Conservation (phyloP, 805 yeast species). For the Lipomyces sp. region DNA sequence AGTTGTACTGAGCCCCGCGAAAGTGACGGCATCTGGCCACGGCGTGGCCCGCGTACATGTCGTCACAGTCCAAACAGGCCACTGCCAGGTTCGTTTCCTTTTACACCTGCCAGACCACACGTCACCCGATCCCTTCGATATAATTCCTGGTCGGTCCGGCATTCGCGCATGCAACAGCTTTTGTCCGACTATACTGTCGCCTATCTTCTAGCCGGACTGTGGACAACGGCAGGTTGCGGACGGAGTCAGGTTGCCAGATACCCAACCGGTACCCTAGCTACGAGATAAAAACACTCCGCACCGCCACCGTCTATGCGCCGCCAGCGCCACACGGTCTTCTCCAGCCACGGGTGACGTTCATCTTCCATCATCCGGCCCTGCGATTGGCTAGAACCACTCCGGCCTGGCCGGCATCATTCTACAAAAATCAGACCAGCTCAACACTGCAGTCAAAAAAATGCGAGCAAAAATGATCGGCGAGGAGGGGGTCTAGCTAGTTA, state of each 20-base stretch:
- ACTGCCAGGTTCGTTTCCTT: not conserved
- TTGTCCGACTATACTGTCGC: not conserved
- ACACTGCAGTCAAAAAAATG: no score
- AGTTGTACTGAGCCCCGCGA: not conserved
- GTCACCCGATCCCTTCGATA: not conserved
- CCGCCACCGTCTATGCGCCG: constrained; percentile 9
- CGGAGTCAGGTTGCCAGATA: not conserved
- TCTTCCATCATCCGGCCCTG: not conserved
- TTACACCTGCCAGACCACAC: not conserved
- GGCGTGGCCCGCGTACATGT: not conserved
- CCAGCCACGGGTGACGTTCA: constrained; percentile 3
- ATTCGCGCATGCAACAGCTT: not conserved
- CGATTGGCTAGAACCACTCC: not conserved
- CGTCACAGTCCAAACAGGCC: not conserved
- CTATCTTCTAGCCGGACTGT: not conserved
- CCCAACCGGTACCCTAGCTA: not conserved
- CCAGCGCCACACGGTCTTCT: constrained; percentile 7
- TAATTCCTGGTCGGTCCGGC: not conserved
- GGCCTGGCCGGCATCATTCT: no score
- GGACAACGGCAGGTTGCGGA: not conserved
- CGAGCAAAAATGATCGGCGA: not conserved
- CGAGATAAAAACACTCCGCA: not conserved
- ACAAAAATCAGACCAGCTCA: no score
- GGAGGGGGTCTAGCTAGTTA: not conserved
- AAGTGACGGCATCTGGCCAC: not conserved